Evolutionary conservation across 2,329 filamentous ascomycete genomes (phyloP).

Genomic region (Amauroascus niger): DNA sequence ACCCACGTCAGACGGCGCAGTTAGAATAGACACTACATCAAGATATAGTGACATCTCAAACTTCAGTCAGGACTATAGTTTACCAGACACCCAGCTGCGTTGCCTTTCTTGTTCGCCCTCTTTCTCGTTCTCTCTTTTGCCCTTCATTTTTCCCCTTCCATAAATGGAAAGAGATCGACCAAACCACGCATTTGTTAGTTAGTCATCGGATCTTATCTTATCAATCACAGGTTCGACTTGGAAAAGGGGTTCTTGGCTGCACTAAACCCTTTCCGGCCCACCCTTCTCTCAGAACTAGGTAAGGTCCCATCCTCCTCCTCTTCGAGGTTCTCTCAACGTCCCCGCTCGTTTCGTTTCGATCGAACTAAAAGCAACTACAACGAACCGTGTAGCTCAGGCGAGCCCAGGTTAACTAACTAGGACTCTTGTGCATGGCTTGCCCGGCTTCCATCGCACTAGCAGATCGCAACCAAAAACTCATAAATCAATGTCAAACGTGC

Average conservation of each 20-base stretch:
- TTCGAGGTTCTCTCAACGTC: no score
- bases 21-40: conserved; percentile 70
- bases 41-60: conserved; percentile 84
- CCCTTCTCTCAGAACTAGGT: no score
- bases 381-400: no score
- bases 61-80: not conserved
- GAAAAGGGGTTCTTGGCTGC: not conserved
- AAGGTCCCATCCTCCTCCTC: no score
- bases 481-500: not conserved
- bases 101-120: not conserved
- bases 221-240: not conserved
- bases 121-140: not conserved
- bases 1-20: conserved; percentile 44
- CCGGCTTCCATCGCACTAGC: no score
- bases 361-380: no score
- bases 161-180: no score
- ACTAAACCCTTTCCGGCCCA: not conserved
- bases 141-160: not conserved
- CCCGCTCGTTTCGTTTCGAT: no score
- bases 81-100: not conserved
- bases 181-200: no score
- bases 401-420: not conserved
- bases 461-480: no score
- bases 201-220: conserved; percentile 10
- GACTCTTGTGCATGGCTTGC: no score